Evolutionary conservation across 352 stramenopile genomes (phyloP).

Genomic region (Pythium brassicae): DNA sequence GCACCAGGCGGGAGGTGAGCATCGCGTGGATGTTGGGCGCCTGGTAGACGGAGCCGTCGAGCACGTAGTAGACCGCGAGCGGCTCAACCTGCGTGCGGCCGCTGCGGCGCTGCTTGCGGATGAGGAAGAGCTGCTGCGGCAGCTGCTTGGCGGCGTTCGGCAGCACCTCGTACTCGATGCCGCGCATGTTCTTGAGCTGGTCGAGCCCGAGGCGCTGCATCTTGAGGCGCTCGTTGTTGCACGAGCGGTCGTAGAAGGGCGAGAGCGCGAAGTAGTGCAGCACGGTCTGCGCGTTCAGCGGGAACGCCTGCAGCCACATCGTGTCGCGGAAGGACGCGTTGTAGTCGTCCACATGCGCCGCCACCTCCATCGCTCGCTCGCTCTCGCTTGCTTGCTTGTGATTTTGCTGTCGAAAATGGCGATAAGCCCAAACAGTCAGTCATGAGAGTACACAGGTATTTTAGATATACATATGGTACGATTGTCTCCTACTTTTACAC

Average conservation of each 20-base stretch:
- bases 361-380: slow-evolving; percentile 55
- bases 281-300: slow-evolving; percentile 78
- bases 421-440: no score
- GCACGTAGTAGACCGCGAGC: slow-evolving; percentile 86
- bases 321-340: slow-evolving; percentile 86
- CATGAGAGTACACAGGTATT: no score
- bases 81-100: slow-evolving; percentile 73
- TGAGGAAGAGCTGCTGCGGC: slow-evolving; percentile 82
- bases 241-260: slow-evolving; percentile 86
- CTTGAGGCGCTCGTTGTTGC: slow-evolving; percentile 89
- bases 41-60: slow-evolving; percentile 85
- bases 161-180: slow-evolving; percentile 87
- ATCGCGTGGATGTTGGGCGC: slow-evolving; percentile 87
- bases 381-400: neutral
- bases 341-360: slow-evolving; percentile 79
- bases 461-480: no score
- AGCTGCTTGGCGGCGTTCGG: slow-evolving; percentile 81
- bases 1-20: slow-evolving; percentile 80
- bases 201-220: slow-evolving; percentile 86
- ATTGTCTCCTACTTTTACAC: no score
- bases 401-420: neutral
- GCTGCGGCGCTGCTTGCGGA: slow-evolving; percentile 82
- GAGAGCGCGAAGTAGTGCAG: slow-evolving; percentile 87
- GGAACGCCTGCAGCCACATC: slow-evolving; percentile 84
- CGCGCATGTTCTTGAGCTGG: slow-evolving; percentile 84